Conservation (phyloP, 108 stramenopile genomes). For the Skeletonema tropicum region DNA sequence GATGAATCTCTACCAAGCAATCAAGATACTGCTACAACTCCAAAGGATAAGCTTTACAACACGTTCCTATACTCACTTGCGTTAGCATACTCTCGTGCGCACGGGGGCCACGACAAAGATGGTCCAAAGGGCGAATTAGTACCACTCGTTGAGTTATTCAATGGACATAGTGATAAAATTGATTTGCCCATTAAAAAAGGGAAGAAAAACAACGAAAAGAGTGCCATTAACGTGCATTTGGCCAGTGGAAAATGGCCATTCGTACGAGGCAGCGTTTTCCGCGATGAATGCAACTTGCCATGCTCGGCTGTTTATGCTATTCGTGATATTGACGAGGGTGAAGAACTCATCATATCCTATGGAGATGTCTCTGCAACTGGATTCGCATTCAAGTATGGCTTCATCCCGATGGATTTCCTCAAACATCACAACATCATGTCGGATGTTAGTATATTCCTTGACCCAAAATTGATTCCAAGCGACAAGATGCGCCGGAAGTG, state of each 20-base stretch:
- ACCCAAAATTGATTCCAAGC: neutral
- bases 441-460: neutral
- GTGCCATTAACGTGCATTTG: slow-evolving; percentile 11
- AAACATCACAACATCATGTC: slow-evolving; percentile 9
- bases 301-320: slow-evolving; percentile 4
- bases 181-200: neutral
- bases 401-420: slow-evolving; percentile 7
- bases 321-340: slow-evolving; percentile 8
- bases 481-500: neutral
- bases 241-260: slow-evolving; percentile 22
- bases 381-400: slow-evolving; percentile 11
- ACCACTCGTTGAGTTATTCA: neutral
- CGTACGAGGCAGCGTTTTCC: slow-evolving; percentile 3
- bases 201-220: neutral
- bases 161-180: neutral
- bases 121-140: neutral
- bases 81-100: neutral
- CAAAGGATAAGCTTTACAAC: slow-evolving; percentile 1
- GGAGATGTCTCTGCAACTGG: neutral
- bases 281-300: slow-evolving; percentile 14
- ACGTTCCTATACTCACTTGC: neutral
- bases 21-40: neutral
- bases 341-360: slow-evolving; percentile 15
- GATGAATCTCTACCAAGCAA: neutral
- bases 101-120: neutral